phyloP scores from a whole-genome alignment of 345 rosid genomes.

The Acer campestre region DNA sequence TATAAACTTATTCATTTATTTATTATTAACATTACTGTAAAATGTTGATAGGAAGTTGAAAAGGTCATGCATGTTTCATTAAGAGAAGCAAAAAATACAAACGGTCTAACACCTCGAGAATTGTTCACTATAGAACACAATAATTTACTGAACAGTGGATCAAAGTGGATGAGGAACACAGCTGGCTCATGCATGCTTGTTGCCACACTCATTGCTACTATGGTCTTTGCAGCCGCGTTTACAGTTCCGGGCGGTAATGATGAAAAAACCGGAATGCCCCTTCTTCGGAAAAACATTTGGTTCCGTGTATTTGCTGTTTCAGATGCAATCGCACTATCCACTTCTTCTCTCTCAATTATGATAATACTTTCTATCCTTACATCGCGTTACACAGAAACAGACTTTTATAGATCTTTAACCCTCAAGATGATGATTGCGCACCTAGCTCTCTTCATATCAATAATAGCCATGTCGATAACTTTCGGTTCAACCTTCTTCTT shows the following conservation, averaged over 20 bases:
- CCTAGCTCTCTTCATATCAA: neutral
- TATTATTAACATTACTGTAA: too few relatives aligned
- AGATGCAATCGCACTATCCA: neutral
- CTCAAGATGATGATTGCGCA: neutral
- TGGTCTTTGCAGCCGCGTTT: conserved; percentile 4
- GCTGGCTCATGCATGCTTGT: conserved; percentile 15
- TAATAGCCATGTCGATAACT: neutral
- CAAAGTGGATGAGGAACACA: conserved; percentile 14
- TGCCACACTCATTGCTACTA: conserved; percentile 16
- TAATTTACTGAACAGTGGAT: neutral
- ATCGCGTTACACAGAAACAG: neutral
- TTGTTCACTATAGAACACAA: conserved; percentile 1
- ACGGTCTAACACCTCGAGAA: neutral
- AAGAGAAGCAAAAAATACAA: neutral
- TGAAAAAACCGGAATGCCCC: neutral
- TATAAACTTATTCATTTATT: too few relatives aligned
- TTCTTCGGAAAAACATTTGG: too few relatives aligned
- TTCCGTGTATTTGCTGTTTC: neutral
- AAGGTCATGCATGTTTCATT: conserved; percentile 4
- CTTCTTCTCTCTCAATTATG: too few relatives aligned
- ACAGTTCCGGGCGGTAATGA: neutral
- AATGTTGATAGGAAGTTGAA: conserved; percentile 18
- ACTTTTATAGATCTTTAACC: neutral
- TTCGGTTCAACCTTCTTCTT: too few relatives aligned
- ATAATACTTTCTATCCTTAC: neutral